phyloP scores from a whole-genome alignment of 2,329 filamentous ascomycete genomes.

The Colletotrichum brevisporum region DNA sequence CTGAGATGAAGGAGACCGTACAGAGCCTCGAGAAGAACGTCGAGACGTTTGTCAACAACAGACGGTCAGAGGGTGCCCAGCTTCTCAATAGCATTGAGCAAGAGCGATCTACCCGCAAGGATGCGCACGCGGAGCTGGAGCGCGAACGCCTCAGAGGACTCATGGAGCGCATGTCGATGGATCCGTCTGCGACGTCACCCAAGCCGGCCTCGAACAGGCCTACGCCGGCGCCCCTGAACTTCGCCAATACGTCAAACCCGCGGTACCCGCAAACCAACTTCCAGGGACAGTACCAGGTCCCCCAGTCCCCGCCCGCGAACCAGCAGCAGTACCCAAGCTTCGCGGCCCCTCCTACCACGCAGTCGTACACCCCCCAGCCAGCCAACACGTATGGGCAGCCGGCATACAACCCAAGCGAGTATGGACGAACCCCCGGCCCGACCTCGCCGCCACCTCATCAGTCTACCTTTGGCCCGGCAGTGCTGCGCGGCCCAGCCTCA shows the following conservation, averaged over 20 bases:
- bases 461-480: conserved; percentile 60
- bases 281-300: conserved; percentile 71
- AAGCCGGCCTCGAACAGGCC: conserved; percentile 52
- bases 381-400: conserved; percentile 64
- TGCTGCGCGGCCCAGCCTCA: conserved; percentile 60
- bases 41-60: conserved; percentile 95
- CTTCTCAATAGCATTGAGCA: conserved; percentile 90
- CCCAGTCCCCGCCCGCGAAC: conserved; percentile 68
- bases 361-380: conserved; percentile 53
- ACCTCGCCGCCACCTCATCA: conserved; percentile 77
- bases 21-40: conserved; percentile 96
- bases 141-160: conserved; percentile 87
- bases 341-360: conserved; percentile 55
- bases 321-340: conserved; percentile 61
- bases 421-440: conserved; percentile 70
- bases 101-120: conserved; percentile 74
- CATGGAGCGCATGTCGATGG: conserved; percentile 97
- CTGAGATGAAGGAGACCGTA: conserved; percentile 95
- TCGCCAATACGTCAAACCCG: conserved; percentile 49
- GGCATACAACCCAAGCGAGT: conserved; percentile 71
- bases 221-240: conserved; percentile 53
- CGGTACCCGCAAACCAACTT: conserved; percentile 70
- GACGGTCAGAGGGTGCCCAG: conserved; percentile 90
- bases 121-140: conserved; percentile 81
- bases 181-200: conserved; percentile 64